Percentiles rank a stretch among this genome's conserved stretches.
phyloP scores from a whole-genome alignment of 345 rosid genomes.

The Raphanus raphanistrum region DNA sequence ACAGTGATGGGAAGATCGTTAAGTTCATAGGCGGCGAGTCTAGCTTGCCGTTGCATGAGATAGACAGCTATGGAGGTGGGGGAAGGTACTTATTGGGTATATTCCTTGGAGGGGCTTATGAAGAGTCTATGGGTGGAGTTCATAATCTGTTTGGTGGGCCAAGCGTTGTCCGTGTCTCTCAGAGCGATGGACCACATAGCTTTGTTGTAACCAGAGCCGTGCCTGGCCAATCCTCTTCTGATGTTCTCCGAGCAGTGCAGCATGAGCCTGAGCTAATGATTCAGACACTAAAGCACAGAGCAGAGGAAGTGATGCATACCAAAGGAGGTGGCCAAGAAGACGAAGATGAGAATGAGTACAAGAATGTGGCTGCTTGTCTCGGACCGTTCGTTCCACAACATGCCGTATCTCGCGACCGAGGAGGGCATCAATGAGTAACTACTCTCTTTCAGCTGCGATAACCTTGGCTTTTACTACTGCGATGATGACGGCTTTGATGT shows the following conservation, averaged over 20 bases:
- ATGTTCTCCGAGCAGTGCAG: slow-evolving; percentile 92
- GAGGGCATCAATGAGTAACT: slow-evolving; percentile 47
- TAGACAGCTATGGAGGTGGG: slow-evolving; percentile 39
- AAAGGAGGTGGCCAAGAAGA: slow-evolving; percentile 25
- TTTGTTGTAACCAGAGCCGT: slow-evolving; percentile 79
- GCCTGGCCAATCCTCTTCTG: slow-evolving; percentile 79
- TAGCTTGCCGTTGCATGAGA: slow-evolving; percentile 84
- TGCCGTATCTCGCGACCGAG: slow-evolving; percentile 72
- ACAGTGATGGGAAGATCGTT: slow-evolving; percentile 90
- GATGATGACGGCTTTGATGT: slow-evolving; percentile 36
- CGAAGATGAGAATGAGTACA: slow-evolving; percentile 14
- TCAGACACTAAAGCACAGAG: slow-evolving; percentile 87
- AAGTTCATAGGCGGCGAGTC: slow-evolving; percentile 90
- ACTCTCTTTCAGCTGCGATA: slow-evolving; percentile 68
- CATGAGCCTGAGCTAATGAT: slow-evolving; percentile 98
- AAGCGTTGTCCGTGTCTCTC: slow-evolving; percentile 77
- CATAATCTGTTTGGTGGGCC: slow-evolving; percentile 96
- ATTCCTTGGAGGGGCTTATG: slow-evolving; percentile 98
- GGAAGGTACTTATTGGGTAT: slow-evolving; percentile 76
- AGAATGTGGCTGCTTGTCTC: slow-evolving; percentile 55
- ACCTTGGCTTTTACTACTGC: slow-evolving; percentile 65
- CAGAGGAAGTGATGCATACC: slow-evolving; percentile 50
- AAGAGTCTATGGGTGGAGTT: slow-evolving; percentile 96
- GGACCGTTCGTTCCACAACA: slow-evolving; percentile 80
- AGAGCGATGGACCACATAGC: slow-evolving; percentile 90